phyloP scores from a whole-genome alignment of 805 yeast genomes.

The Candida parachauliodes region DNA sequence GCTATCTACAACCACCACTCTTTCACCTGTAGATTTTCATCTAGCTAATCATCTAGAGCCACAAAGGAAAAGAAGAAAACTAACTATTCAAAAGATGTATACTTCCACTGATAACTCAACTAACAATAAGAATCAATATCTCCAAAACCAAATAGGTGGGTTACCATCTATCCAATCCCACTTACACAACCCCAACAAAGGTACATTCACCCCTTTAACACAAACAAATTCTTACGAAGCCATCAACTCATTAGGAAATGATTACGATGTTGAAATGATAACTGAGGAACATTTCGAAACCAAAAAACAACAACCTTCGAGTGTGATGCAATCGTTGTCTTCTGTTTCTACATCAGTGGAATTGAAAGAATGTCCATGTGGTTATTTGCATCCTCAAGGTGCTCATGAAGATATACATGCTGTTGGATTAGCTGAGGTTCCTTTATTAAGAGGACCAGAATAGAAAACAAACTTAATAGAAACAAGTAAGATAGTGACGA shows the following conservation, averaged over 20 bases:
- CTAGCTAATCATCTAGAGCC: too few species aligned
- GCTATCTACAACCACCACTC: too few species aligned
- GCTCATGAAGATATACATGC: conserved; percentile 21
- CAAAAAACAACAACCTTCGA: not conserved
- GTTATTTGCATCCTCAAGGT: conserved; percentile 27
- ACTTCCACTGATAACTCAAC: too few species aligned
- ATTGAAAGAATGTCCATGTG: conserved; percentile 23
- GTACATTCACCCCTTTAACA: conserved; percentile 9
- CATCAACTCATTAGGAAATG: not conserved
- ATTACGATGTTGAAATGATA: conserved; percentile 5
- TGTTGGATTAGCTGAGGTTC: conserved; percentile 18
- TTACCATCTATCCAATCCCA: not conserved
- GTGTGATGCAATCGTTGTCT: not conserved
- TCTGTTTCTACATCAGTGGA: too few species aligned
- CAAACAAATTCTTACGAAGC: conserved; percentile 9
- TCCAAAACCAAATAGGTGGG: too few species aligned
- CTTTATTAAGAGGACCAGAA: conserved; percentile 26
- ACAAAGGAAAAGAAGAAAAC: too few species aligned
- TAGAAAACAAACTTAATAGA: conserved; percentile 6
- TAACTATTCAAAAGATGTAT: too few species aligned
- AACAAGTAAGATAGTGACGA: not conserved
- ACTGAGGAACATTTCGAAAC: conserved; percentile 4
- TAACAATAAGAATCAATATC: too few species aligned
- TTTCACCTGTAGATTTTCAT: too few species aligned
- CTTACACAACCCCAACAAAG: conserved; percentile 2